These are phyloP conservation scores for Beauveria sp. DNA, from an alignment of 2,329 filamentous ascomycete genomes.

Conservation along the genomic window DNA sequence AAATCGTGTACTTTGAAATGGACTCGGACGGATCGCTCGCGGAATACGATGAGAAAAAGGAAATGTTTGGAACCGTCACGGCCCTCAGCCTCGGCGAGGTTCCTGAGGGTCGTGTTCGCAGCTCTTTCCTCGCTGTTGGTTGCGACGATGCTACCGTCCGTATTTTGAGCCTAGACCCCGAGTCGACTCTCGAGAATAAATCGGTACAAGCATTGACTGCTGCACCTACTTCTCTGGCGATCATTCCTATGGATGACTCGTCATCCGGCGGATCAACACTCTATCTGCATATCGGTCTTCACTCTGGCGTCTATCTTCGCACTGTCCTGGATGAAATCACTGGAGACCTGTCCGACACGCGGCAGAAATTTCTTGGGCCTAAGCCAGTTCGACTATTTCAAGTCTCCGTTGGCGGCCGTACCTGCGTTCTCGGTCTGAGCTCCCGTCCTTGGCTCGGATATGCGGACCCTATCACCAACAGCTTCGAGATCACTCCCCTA, in stretches of 20 bases:
- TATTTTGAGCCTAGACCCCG: conserved; percentile 81
- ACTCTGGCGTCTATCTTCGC: conserved; percentile 91
- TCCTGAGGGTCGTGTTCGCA: conserved; percentile 79
- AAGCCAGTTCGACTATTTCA: conserved; percentile 85
- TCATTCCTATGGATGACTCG: conserved; percentile 94
- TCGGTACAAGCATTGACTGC: conserved; percentile 91
- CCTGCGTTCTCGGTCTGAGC: conserved; percentile 81
- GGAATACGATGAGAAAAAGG: conserved; percentile 90
- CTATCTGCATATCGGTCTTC: conserved; percentile 91
- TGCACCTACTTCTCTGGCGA: conserved; percentile 77
- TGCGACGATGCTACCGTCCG: conserved; percentile 96
- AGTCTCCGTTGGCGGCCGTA: conserved; percentile 78
- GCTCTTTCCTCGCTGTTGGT: conserved; percentile 89
- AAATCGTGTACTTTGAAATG: conserved; percentile 98
- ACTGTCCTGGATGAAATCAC: conserved; percentile 94
- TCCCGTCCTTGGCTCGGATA: conserved; percentile 96
- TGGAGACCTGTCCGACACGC: conserved; percentile 88
- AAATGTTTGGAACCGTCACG: conserved; percentile 92
- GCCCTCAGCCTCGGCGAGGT: conserved; percentile 91
- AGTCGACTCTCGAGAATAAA: conserved; percentile 85
- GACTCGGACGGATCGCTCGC: conserved; percentile 83
- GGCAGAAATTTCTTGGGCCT: conserved; percentile 88
- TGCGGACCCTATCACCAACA: conserved; percentile 76
- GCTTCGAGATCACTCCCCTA: conserved; percentile 86
- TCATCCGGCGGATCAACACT: conserved; percentile 80